These are phyloP conservation scores for Sphaceloma murrayae DNA, from an alignment of 2,329 filamentous ascomycete genomes.

Conservation along the genomic window DNA sequence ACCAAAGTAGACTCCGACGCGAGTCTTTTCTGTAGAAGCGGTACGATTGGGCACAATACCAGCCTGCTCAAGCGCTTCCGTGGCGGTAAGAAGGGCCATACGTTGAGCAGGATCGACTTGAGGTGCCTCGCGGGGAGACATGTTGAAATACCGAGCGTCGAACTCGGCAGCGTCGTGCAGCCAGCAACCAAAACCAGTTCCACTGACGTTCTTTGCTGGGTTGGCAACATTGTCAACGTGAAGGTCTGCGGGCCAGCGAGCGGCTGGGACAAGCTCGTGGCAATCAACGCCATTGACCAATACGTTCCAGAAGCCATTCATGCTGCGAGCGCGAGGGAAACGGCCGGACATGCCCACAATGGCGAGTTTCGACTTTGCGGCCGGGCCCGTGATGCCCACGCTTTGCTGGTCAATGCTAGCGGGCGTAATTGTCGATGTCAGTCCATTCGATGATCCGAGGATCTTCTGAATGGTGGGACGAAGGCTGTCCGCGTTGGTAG, in stretches of 20 bases:
- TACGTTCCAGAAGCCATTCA: constrained; percentile 32
- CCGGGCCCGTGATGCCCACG: constrained; percentile 23
- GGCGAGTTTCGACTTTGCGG: constrained; percentile 21
- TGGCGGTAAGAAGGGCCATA: constrained; percentile 20
- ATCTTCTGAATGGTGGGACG: constrained; percentile 20
- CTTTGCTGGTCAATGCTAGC: constrained; percentile 20
- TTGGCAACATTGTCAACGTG: constrained; percentile 17
- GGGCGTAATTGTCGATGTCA: constrained; percentile 3
- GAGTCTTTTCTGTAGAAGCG: constrained; percentile 18
- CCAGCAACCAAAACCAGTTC: constrained; percentile 16
- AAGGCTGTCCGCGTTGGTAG: constrained; percentile 16
- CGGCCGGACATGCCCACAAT: constrained; percentile 25
- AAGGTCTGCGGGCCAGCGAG: constrained; percentile 13
- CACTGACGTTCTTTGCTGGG: constrained; percentile 16
- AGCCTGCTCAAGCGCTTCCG: constrained; percentile 21
- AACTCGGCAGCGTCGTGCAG: constrained; percentile 17
- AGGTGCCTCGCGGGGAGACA: constrained; percentile 18
- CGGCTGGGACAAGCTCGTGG: constrained; percentile 13
- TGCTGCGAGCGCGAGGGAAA: constrained; percentile 21
- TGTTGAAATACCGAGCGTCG: constrained; percentile 19
- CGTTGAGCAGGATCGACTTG: constrained; percentile 20
- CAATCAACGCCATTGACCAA: constrained; percentile 23
- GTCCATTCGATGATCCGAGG: constrained; percentile 16
- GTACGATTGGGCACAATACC: constrained; percentile 19
- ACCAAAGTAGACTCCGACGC: constrained; percentile 20